A percentile compares a stretch with the other conserved stretches of the same genome.
phyloP scores from a whole-genome alignment of 2,329 filamentous ascomycete species.

The Penicillium polonicum region DNA sequence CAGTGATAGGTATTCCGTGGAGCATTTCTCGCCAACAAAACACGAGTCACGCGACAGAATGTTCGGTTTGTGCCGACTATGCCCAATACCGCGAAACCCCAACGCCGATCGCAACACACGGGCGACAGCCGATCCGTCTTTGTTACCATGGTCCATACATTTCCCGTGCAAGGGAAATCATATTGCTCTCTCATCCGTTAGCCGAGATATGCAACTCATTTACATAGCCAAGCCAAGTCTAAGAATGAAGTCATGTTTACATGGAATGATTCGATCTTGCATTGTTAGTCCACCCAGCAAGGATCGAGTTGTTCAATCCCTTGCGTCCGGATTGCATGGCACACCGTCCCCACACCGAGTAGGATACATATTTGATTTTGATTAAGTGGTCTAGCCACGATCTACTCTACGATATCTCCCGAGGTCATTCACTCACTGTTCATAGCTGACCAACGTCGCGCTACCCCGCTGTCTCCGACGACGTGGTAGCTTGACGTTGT shows the following conservation, averaged over 20 bases:
- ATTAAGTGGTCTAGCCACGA: background rate
- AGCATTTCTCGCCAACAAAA: background rate
- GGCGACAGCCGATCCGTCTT: background rate
- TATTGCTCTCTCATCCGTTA: background rate
- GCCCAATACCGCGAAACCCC: background rate
- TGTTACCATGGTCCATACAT: background rate
- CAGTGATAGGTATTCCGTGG: background rate
- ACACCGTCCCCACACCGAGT: background rate
- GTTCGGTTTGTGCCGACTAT: conserved; percentile 6
- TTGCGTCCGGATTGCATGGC: conserved; percentile 9
- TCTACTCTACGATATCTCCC: background rate
- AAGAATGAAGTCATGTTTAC: conserved; percentile 7
- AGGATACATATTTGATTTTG: background rate
- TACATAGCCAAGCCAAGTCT: background rate
- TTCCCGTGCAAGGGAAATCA: background rate
- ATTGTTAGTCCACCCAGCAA: conserved; percentile 2
- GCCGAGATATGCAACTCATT: background rate
- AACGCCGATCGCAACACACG: conserved; percentile 9
- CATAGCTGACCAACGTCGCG: too few species aligned
- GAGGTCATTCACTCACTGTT: background rate
- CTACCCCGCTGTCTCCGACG: background rate
- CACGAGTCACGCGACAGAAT: conserved; percentile 6
- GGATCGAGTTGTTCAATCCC: conserved; percentile 6
- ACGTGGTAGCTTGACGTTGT: conserved; percentile 18
- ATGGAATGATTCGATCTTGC: background rate